Evolutionary conservation across 2,329 filamentous ascomycete species (phyloP), one percentile per base, ranked within the genome.

Genomic region (Lachnellula arida): DNA sequence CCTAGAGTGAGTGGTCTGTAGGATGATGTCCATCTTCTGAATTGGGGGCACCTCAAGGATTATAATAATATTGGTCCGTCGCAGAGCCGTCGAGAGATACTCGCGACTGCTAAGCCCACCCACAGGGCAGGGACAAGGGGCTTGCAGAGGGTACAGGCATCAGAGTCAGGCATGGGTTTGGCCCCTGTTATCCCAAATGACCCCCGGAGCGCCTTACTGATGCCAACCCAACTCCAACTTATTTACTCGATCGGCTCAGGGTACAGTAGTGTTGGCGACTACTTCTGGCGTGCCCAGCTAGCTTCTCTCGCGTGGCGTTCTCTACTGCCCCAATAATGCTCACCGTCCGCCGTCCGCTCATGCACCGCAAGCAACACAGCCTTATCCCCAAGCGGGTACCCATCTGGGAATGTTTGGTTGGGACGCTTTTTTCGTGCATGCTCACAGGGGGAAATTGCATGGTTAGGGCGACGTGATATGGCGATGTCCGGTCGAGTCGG

Each of bases 21-120:
- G 46, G 51, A 43, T 54, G 44, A 42, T 42, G 39, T 35, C n/a
- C 44, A 44, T n/a, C 49, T 32, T 23, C 49, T 22, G 51, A 39
- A 15, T 55, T 56, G 54, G 55, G 58, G 59, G 54, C 54, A 57
- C 44, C 48, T 57, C 59, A 25, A 53, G 55, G 54, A 59, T 59
- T 50, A 50, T 54, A 56, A 61, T 56, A 57, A 61, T 56, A 57
- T 57, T 57, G 55, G 51, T 44, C 55, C 43, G 25, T 39, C 22
- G 22, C 32, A 43, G 50, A 46, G 22, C 53, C 39, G 23, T 49
- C 47, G 28, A 54, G 39, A 28, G 40, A 22, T 22, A 12, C 17
- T 12, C 42, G 2, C n/a, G 34, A 52, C 51, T 57, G 55, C 55
- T 49, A 52, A 54, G 55, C 25, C 49, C 22, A 42, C n/a, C 19